Evolutionary conservation across 2,329 filamentous ascomycete genomes (phyloP).

Genomic region (Fusarium sp.): DNA sequence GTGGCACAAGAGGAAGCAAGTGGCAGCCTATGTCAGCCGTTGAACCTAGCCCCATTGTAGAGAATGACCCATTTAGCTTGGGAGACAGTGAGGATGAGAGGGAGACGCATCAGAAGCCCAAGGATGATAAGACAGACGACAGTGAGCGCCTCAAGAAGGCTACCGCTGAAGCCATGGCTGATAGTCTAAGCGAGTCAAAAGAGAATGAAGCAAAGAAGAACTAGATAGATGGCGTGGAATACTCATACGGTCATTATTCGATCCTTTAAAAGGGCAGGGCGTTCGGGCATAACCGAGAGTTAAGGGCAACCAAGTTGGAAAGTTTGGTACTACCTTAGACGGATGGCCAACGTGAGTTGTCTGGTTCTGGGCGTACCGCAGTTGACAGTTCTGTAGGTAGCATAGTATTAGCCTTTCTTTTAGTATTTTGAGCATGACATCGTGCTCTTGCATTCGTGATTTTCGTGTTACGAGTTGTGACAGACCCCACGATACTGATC

Average conservation of each 20-base stretch:
- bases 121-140: slow-evolving; percentile 66
- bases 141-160: slow-evolving; percentile 73
- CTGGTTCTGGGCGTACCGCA: slow-evolving; percentile 25
- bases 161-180: slow-evolving; percentile 70
- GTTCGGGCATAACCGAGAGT: slow-evolving; percentile 2
- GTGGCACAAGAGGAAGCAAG: slow-evolving; percentile 82
- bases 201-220: slow-evolving; percentile 52
- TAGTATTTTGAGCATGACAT: slow-evolving; percentile 1
- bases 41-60: slow-evolving; percentile 81
- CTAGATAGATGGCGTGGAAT: slow-evolving; percentile 31
- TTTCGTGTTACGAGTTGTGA: slow-evolving; percentile 1
- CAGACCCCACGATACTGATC: neutral
- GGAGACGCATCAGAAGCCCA: slow-evolving; percentile 65
- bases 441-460: neutral
- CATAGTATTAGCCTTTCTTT: slow-evolving; percentile 43
- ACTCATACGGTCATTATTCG: neutral
- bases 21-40: slow-evolving; percentile 94
- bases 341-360: slow-evolving; percentile 18
- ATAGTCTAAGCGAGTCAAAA: slow-evolving; percentile 61
- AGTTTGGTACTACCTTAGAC: slow-evolving; percentile 15
- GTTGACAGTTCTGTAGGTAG: slow-evolving; percentile 34
- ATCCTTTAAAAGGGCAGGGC: neutral
- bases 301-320: slow-evolving; percentile 17
- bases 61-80: slow-evolving; percentile 96
- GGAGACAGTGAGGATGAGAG: slow-evolving; percentile 97